Evolutionary conservation across 768 basidiomycete species (phyloP).

Genomic region (Pluteus cervinus): DNA sequence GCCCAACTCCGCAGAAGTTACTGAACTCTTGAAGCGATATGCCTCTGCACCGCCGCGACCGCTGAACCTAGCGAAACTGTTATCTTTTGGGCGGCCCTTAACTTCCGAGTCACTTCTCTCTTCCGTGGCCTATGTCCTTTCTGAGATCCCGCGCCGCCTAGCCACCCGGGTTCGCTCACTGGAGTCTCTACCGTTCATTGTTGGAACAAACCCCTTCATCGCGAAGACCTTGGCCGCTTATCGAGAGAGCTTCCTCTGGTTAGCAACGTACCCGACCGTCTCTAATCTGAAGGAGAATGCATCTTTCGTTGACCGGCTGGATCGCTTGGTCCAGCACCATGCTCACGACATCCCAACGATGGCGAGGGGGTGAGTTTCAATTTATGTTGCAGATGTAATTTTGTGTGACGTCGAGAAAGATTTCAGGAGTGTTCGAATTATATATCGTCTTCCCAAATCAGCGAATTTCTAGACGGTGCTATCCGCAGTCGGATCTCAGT

Average conservation of each 20-base stretch:
- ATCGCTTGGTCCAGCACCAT: slow-evolving; percentile 67
- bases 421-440: slow-evolving; percentile 86
- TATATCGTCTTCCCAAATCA: slow-evolving; percentile 76
- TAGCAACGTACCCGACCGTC: slow-evolving; percentile 63
- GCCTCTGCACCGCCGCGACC: slow-evolving; percentile 60
- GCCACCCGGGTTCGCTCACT: slow-evolving; percentile 70
- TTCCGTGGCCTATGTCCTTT: slow-evolving; percentile 68
- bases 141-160: slow-evolving; percentile 73
- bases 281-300: slow-evolving; percentile 64
- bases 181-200: slow-evolving; percentile 79
- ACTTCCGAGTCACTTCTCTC: slow-evolving; percentile 63
- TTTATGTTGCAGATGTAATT: not conserved
- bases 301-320: slow-evolving; percentile 61
- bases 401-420: slow-evolving; percentile 26
- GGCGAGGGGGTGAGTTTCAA: slow-evolving; percentile 67
- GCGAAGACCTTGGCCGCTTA: slow-evolving; percentile 63
- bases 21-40: slow-evolving; percentile 57
- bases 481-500: slow-evolving; percentile 86
- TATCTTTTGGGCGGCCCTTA: slow-evolving; percentile 73
- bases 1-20: slow-evolving; percentile 45
- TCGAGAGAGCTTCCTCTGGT: slow-evolving; percentile 60
- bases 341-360: slow-evolving; percentile 86
- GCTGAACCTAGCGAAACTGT: slow-evolving; percentile 63
- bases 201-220: slow-evolving; percentile 87
- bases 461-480: slow-evolving; percentile 73